These are phyloP conservation scores for Cajanus cajan DNA, from an alignment of 306 rosid genomes.

Conservation along the genomic window DNA sequence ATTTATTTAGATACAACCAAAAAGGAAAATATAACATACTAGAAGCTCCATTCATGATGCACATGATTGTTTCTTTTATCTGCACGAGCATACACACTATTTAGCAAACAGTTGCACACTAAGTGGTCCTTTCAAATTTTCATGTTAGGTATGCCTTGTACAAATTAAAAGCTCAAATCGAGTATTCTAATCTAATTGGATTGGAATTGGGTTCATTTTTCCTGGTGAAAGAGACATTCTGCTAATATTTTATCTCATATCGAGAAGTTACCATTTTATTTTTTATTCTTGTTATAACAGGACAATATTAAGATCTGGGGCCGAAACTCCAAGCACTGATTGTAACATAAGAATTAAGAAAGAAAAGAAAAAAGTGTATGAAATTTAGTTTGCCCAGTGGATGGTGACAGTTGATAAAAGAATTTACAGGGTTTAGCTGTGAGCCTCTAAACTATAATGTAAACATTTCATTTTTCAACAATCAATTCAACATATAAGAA, in stretches of 20 bases:
- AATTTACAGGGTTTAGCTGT: not conserved
- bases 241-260: not conserved
- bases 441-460: not conserved
- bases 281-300: slow-evolving; percentile 3
- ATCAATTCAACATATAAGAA: not conserved
- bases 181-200: slow-evolving; percentile 14
- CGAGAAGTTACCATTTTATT: slow-evolving; percentile 10
- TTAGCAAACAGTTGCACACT: not conserved
- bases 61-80: slow-evolving; percentile 13
- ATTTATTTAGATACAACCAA: slow-evolving; percentile 20
- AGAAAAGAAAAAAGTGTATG: not conserved
- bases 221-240: slow-evolving; percentile 10
- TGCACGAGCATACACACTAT: not conserved
- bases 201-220: not conserved
- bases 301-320: not conserved
- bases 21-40: slow-evolving; percentile 2
- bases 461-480: not conserved
- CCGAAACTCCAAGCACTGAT: not conserved
- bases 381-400: slow-evolving; percentile 3
- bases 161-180: not conserved
- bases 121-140: slow-evolving; percentile 14
- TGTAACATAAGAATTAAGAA: not conserved
- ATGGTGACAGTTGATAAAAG: not conserved
- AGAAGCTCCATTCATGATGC: slow-evolving; percentile 23
- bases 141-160: slow-evolving; percentile 8